A percentile compares a stretch with the other conserved stretches of the same genome.
These are phyloP conservation scores for Ceratobasidium sp. DNA, from an alignment of 1,284 basidiomycete genomes.

Conservation along the genomic window DNA sequence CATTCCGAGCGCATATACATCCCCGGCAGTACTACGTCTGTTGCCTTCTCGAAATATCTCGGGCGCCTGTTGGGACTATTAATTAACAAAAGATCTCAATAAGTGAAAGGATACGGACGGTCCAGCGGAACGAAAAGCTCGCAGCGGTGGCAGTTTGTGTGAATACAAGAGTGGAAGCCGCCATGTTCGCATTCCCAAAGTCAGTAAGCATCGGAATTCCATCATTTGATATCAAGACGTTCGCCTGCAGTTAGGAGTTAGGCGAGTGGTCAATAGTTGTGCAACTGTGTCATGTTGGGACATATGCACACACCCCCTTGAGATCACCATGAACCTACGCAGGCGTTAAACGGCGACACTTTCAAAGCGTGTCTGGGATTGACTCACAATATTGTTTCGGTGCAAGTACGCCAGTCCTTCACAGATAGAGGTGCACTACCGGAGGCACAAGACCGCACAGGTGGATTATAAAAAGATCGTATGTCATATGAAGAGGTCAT, in stretches of 20 bases:
- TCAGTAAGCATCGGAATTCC: slow-evolving; percentile 5
- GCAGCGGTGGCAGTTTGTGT: not conserved
- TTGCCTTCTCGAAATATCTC: not conserved
- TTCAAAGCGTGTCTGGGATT: not conserved
- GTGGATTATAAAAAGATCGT: not conserved
- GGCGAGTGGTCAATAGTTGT: no score
- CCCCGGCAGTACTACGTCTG: slow-evolving; percentile 10
- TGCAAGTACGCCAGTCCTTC: not conserved
- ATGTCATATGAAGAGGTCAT: not conserved
- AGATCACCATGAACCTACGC: slow-evolving; percentile 17
- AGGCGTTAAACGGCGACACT: not conserved
- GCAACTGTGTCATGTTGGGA: no score
- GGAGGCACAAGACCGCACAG: no score
- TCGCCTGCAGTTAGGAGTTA: no score
- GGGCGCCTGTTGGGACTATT: not conserved
- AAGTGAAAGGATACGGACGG: no score
- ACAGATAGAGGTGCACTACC: not conserved
- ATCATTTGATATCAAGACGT: not conserved
- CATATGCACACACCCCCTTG: slow-evolving; percentile 7
- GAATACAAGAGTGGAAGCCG: not conserved
- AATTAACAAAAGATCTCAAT: no score
- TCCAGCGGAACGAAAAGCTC: slow-evolving; percentile 3
- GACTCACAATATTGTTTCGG: not conserved
- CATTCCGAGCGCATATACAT: slow-evolving; percentile 1
- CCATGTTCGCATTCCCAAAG: slow-evolving; percentile 8